Conservation (phyloP, 495 filamentous ascomycete species). For the Penicillium simplicissimum region DNA sequence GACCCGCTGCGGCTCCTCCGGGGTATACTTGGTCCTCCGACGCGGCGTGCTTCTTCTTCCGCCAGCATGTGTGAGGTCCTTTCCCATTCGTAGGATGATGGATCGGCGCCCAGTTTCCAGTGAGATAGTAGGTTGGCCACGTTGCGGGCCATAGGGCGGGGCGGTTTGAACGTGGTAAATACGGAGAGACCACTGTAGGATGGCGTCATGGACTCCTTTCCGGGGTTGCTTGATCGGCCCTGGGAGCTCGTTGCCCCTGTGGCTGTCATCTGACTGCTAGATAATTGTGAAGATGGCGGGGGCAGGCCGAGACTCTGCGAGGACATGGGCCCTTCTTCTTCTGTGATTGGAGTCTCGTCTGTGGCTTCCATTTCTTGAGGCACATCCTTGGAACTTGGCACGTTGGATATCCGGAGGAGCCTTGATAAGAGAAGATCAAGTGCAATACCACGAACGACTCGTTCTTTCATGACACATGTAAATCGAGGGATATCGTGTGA, state of each 20-base stretch:
- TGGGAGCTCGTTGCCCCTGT: neutral
- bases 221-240: neutral
- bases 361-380: neutral
- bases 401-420: slow-evolving; percentile 22
- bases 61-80: slow-evolving; percentile 26
- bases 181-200: slow-evolving; percentile 32
- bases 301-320: slow-evolving; percentile 1
- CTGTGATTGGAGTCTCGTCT: neutral
- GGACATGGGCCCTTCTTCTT: neutral
- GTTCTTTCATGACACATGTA: slow-evolving; percentile 45
- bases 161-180: slow-evolving; percentile 32
- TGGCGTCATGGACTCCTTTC: slow-evolving; percentile 5
- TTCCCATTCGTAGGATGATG: slow-evolving; percentile 42
- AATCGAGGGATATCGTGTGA: slow-evolving; percentile 36
- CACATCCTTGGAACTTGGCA: neutral
- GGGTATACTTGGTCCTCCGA: slow-evolving; percentile 22
- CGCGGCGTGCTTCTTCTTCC: slow-evolving; percentile 22
- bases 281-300: slow-evolving; percentile 18
- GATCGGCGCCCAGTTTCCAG: slow-evolving; percentile 44
- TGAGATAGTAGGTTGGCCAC: slow-evolving; percentile 41
- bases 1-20: slow-evolving; percentile 20
- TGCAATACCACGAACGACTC: slow-evolving; percentile 39
- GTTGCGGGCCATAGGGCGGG: slow-evolving; percentile 27
- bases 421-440: slow-evolving; percentile 43
- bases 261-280: slow-evolving; percentile 18